Conservation (phyloP, 169 alveolate genomes). For the Cyclospora cayetanensis region DNA sequence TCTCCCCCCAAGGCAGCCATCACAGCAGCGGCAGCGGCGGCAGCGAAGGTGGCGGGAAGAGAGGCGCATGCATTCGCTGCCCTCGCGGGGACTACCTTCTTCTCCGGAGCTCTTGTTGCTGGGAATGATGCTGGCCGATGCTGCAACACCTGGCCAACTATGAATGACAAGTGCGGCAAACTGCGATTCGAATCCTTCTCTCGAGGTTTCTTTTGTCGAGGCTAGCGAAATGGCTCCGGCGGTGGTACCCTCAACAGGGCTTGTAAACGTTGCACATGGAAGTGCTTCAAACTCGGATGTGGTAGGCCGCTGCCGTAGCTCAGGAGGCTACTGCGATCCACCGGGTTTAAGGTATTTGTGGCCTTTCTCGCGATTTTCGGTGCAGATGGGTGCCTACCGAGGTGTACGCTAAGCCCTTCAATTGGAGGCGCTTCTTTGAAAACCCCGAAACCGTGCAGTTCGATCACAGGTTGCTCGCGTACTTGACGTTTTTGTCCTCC, state of each 20-base stretch:
- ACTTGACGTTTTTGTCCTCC: constrained; percentile 17
- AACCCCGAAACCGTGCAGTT: constrained; percentile 70
- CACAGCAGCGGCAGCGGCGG: background rate
- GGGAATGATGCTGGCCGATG: constrained; percentile 75
- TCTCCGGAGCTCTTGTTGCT: constrained; percentile 77
- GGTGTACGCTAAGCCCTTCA: background rate
- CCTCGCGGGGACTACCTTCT: constrained; percentile 47
- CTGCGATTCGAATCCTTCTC: too few species aligned
- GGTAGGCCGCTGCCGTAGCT: too few species aligned
- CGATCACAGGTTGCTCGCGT: constrained; percentile 71
- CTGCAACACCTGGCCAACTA: background rate
- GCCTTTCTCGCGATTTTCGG: background rate
- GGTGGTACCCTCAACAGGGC: too few species aligned
- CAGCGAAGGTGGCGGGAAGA: background rate
- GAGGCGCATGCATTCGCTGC: constrained; percentile 38
- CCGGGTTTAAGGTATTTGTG: too few species aligned
- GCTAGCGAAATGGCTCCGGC: too few species aligned
- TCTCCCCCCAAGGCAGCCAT: background rate
- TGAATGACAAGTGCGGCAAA: too few species aligned
- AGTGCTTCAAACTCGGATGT: too few species aligned
- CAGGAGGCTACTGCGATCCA: too few species aligned
- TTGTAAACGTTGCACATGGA: too few species aligned
- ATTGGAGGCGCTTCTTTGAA: constrained; percentile 10
- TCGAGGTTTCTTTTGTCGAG: too few species aligned
- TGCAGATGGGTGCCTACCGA: constrained; percentile 74